A percentile compares a stretch with the other conserved stretches of the same genome.
These are phyloP conservation scores for Paraphoma chrysanthemicola DNA, from an alignment of 2,329 filamentous ascomycete species.

Conservation along the genomic window DNA sequence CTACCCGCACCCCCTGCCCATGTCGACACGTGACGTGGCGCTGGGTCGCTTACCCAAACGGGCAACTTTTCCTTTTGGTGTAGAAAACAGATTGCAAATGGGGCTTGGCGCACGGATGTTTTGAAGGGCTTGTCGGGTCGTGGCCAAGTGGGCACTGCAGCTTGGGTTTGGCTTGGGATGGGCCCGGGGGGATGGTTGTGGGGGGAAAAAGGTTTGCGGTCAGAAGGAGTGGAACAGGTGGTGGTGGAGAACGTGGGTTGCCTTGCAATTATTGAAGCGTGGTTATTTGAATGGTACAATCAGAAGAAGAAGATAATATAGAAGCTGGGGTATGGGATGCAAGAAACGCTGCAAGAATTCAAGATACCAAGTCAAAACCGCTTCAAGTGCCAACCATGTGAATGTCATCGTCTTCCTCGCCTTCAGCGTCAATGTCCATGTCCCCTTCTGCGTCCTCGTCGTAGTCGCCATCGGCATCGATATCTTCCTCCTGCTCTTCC, in stretches of 20 bases:
- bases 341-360: neutral
- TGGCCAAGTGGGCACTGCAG: neutral
- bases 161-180: neutral
- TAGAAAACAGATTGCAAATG: conserved; percentile 16
- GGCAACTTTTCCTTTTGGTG: conserved; percentile 2
- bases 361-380: neutral
- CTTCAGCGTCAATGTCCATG: conserved; percentile 29
- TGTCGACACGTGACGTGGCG: conserved; percentile 12
- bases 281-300: neutral
- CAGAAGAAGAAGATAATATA: neutral
- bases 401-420: conserved; percentile 37
- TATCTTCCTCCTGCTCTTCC: conserved; percentile 39
- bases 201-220: no score
- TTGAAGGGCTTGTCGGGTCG: neutral
- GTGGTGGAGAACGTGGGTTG: no score
- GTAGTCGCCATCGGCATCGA: conserved; percentile 35
- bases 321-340: neutral
- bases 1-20: conserved; percentile 9
- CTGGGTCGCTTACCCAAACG: conserved; percentile 3
- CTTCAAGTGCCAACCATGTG: conserved; percentile 32
- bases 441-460: conserved; percentile 34
- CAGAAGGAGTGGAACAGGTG: no score
- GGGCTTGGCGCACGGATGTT: conserved; percentile 19
- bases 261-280: no score
- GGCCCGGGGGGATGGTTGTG: no score